Evolutionary conservation across 306 rosid species (phyloP).

Genomic region (Rosa chinensis): DNA sequence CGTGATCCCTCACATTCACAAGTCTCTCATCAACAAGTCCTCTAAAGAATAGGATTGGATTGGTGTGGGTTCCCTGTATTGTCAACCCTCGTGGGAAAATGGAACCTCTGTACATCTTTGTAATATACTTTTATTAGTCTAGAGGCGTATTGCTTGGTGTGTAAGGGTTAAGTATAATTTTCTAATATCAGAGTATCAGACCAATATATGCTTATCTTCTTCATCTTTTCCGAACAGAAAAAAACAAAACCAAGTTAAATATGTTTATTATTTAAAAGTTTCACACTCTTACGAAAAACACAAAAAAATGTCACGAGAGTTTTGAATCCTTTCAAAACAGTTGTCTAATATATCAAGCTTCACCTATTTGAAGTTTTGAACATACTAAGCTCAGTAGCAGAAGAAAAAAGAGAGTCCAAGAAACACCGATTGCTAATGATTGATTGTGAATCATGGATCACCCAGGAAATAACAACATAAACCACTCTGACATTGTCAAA

Average conservation of each 20-base stretch:
- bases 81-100: constrained; percentile 11
- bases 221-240: neutral
- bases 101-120: constrained; percentile 26
- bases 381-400: neutral
- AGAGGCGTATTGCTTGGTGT: neutral
- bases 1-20: constrained; percentile 38
- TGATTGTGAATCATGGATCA: neutral
- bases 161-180: neutral
- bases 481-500: neutral
- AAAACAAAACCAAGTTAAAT: neutral
- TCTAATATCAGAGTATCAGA: neutral
- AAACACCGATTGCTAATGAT: neutral
- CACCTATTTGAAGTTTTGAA: neutral
- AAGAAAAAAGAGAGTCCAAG: neutral
- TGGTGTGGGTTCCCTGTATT: neutral
- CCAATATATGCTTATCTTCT: neutral
- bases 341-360: neutral
- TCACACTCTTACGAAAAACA: neutral
- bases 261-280: neutral
- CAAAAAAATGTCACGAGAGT: neutral
- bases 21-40: constrained; percentile 37
- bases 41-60: constrained; percentile 23
- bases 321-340: neutral
- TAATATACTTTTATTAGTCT: neutral
- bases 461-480: neutral